These are phyloP conservation scores for Sisymbrium irio DNA, from an alignment of 345 rosid species.

Conservation along the genomic window DNA sequence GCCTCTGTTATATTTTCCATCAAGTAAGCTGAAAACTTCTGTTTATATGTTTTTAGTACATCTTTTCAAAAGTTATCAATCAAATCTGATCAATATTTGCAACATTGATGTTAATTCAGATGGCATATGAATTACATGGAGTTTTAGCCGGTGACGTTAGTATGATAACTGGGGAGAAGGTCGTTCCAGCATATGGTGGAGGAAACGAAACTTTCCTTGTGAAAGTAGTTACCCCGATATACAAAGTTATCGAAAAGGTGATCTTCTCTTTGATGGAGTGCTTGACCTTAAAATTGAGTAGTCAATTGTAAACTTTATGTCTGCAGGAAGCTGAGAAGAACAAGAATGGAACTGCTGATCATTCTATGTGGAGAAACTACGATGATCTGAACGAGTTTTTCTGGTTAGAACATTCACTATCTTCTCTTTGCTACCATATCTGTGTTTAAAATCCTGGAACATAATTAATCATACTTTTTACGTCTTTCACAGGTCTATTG, in stretches of 20 bases:
- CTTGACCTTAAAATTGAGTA: background rate
- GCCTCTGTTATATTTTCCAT: slow-evolving; percentile 90
- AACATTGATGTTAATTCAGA: slow-evolving; percentile 45
- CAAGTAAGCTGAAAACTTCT: slow-evolving; percentile 55
- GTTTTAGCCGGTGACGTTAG: slow-evolving; percentile 56
- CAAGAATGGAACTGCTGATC: slow-evolving; percentile 79
- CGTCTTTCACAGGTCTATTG: slow-evolving; percentile 64
- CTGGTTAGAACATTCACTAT: slow-evolving; percentile 53
- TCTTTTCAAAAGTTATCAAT: background rate
- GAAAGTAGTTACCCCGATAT: slow-evolving; percentile 81
- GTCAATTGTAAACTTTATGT: slow-evolving; percentile 30
- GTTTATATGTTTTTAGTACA: background rate
- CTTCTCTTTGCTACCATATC: slow-evolving; percentile 3
- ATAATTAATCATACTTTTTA: slow-evolving; percentile 17
- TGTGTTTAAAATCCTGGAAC: background rate
- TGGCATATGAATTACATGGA: slow-evolving; percentile 87
- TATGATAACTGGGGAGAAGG: slow-evolving; percentile 55
- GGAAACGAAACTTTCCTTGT: slow-evolving; percentile 65
- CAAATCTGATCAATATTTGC: slow-evolving; percentile 1
- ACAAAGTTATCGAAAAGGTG: slow-evolving; percentile 63
- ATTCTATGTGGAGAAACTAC: slow-evolving; percentile 96
- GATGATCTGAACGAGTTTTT: slow-evolving; percentile 94
- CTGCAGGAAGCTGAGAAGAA: slow-evolving; percentile 80
- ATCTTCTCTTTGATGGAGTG: slow-evolving; percentile 12
- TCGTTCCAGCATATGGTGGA: slow-evolving; percentile 63